Evolutionary conservation across 2,329 filamentous ascomycete genomes (phyloP).

Genomic region (Aspergillus ruber): DNA sequence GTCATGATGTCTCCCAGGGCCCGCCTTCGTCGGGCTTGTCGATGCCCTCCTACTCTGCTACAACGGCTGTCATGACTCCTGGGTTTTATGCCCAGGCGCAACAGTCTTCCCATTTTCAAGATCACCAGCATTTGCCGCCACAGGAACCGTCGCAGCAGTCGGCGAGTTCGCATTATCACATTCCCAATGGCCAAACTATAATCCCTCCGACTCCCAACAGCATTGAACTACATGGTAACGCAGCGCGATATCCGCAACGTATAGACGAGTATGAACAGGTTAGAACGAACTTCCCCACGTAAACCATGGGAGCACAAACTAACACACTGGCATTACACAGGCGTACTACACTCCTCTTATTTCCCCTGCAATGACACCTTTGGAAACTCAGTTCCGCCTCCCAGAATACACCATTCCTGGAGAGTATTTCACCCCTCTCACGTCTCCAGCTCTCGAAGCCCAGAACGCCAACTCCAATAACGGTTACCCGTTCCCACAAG

Average conservation of each 20-base stretch:
- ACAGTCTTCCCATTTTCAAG: conserved; percentile 17
- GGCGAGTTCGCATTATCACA: conserved; percentile 2
- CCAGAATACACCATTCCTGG: conserved; percentile 43
- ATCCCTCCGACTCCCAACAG: conserved; percentile 46
- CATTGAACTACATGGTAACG: conserved; percentile 41
- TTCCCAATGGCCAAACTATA: conserved; percentile 26
- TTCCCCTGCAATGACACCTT: conserved; percentile 46
- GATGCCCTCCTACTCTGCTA: conserved; percentile 15
- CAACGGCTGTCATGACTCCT: conserved; percentile 24
- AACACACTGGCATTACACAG: conserved; percentile 22
- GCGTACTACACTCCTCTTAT: conserved; percentile 45
- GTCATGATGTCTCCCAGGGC: conserved; percentile 17
- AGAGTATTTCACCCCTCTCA: conserved; percentile 46
- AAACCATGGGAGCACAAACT: conserved; percentile 3
- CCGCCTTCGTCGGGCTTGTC: conserved; percentile 2
- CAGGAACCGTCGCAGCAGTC: conserved; percentile 18
- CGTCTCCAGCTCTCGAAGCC: conserved; percentile 46
- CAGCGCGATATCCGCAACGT: conserved; percentile 34
- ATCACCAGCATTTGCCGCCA: conserved; percentile 16
- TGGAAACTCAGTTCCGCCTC: conserved; percentile 42
- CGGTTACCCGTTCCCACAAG: conserved; percentile 26
- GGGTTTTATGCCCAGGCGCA: conserved; percentile 28
- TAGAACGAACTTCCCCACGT: conserved; percentile 7
- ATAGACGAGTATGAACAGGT: conserved; percentile 42
- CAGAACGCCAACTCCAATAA: conserved; percentile 32